Base-by-base conservation (phyloP, 129 eudicot species). In the Heracleum sosnowskyi region DNA sequence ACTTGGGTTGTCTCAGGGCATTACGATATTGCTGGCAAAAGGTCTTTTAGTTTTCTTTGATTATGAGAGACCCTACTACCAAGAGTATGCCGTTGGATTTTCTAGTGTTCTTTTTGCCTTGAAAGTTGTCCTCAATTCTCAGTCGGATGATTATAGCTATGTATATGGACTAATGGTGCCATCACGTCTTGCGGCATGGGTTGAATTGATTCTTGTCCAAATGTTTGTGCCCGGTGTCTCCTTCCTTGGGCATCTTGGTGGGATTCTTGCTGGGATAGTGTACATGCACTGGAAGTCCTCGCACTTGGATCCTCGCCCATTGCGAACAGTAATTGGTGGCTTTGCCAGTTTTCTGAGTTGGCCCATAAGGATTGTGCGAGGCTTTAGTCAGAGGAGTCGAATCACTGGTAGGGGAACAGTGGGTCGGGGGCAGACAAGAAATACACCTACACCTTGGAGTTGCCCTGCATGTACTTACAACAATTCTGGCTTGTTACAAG, bases 21-120 rank as follows among this genome's bases (percentile, higher is more conserved):
- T 91, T 11, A 95, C 97, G 11, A 79, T 95, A 8, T 11, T 95
- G 74, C 86, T 95, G 75, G 88, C 98, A 64, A 95, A 90, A 81
- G 86, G 84, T 6, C 98, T 94, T 77, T 12, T 91, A 69, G 68
- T 86, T 20, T 76, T 89, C 74, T 87, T 91, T 36, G 81, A 87
- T 42, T 90, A 91, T 5, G 86, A 89, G 15, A 83, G 83, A 51
- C 79, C 98, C 53, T 95, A 88, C 77, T 91, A 95, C 86, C 39
- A 82, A 17, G 96, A 95, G 78, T 88, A 91, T 68, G 86, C 97
- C 26, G 98, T 82, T 78, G 97, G 98, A 34, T 95, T 95, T 72
- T 95, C 98, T 4, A 97, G 98, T 57, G 97, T 95, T 37, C 93
- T 95, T 39, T 95, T 95, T 79, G 98, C 94, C 37, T 87, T 95